Conservation (phyloP, 768 basidiomycete species). For the Daedalea quercina region DNA sequence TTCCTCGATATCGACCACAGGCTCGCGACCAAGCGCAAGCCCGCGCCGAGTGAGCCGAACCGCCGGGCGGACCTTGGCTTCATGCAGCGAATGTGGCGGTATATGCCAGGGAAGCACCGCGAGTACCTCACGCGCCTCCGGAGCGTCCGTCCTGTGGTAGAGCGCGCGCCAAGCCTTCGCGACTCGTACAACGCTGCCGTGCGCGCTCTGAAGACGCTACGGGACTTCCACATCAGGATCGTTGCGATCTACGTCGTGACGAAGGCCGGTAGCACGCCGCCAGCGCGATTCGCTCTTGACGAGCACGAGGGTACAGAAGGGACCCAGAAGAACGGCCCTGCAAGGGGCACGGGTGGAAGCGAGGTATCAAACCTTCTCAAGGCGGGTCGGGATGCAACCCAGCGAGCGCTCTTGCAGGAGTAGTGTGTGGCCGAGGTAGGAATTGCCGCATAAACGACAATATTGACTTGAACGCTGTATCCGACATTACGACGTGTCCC, state of each 20-base stretch:
- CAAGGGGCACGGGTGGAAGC: slow-evolving; percentile 88
- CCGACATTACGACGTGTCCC: no score
- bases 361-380: slow-evolving; percentile 78
- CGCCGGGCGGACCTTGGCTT: slow-evolving; percentile 68
- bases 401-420: slow-evolving; percentile 41
- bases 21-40: slow-evolving; percentile 62
- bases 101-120: slow-evolving; percentile 92
- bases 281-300: slow-evolving; percentile 1
- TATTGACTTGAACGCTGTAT: background rate
- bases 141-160: slow-evolving; percentile 58
- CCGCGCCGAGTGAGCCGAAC: slow-evolving; percentile 58
- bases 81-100: slow-evolving; percentile 89
- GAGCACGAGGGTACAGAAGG: slow-evolving; percentile 15
- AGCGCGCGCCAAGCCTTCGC: slow-evolving; percentile 47
- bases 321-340: slow-evolving; percentile 33
- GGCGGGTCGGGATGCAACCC: slow-evolving; percentile 84
- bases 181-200: slow-evolving; percentile 80
- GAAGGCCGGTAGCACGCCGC: slow-evolving; percentile 62
- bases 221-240: slow-evolving; percentile 86
- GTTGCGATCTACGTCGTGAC: slow-evolving; percentile 84
- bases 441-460: background rate
- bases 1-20: slow-evolving; percentile 89
- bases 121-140: slow-evolving; percentile 73
- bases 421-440: background rate
- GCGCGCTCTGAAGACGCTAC: slow-evolving; percentile 69